phyloP scores from a whole-genome alignment of 495 filamentous ascomycete species.

The Pyrenula aspistea region DNA sequence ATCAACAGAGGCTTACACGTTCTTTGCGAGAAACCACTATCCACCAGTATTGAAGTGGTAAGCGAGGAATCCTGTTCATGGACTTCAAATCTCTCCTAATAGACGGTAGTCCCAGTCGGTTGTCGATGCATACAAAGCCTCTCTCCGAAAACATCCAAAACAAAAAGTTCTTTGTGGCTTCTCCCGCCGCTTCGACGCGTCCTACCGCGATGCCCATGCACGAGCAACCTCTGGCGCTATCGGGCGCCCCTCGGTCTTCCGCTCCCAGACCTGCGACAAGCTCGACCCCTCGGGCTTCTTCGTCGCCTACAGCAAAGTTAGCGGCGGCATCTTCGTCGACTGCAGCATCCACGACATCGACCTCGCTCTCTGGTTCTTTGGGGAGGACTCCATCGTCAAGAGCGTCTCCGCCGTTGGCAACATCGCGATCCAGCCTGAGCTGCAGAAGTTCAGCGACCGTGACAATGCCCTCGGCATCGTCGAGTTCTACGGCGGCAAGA shows the following conservation, averaged over 20 bases:
- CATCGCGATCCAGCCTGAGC: slow-evolving; percentile 15
- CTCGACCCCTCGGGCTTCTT: slow-evolving; percentile 31
- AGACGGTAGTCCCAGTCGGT: slow-evolving; percentile 34
- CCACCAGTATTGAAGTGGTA: slow-evolving; percentile 39
- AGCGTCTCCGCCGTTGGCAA: slow-evolving; percentile 13
- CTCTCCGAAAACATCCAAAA: slow-evolving; percentile 24
- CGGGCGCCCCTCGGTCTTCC: slow-evolving; percentile 26
- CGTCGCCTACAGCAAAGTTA: slow-evolving; percentile 26
- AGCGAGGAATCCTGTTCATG: slow-evolving; percentile 8
- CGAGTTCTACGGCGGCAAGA: slow-evolving; percentile 22
- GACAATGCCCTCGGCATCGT: slow-evolving; percentile 23
- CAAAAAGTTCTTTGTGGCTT: slow-evolving; percentile 50
- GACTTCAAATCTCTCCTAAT: neutral
- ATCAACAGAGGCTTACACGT: slow-evolving; percentile 41
- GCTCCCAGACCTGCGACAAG: slow-evolving; percentile 33
- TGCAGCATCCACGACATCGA: slow-evolving; percentile 37
- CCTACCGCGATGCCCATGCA: slow-evolving; percentile 37
- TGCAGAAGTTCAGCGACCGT: slow-evolving; percentile 12
- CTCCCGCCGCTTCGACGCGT: slow-evolving; percentile 44
- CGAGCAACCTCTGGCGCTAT: slow-evolving; percentile 33
- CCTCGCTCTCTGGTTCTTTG: slow-evolving; percentile 30
- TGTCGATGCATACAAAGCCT: slow-evolving; percentile 28
- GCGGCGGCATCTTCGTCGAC: slow-evolving; percentile 36
- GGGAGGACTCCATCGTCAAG: slow-evolving; percentile 18
- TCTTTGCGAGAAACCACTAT: slow-evolving; percentile 44